phyloP scores from a whole-genome alignment of 2,329 filamentous ascomycete species.

The Nakataea oryzae region DNA sequence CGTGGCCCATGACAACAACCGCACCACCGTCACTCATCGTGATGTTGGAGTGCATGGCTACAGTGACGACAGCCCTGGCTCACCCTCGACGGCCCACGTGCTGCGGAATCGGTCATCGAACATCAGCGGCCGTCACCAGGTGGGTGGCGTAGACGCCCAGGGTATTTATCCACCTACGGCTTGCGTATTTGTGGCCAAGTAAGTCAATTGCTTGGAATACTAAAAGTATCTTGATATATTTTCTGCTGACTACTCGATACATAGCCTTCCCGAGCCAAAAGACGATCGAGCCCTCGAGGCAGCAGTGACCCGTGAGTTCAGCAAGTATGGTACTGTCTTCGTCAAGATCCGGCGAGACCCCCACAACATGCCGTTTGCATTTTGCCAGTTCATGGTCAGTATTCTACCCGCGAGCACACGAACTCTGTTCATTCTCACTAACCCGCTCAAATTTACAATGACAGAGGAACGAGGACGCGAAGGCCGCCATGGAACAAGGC shows the following conservation, averaged over 20 bases:
- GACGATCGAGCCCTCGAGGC: conserved; percentile 40
- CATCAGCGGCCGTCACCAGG: conserved; percentile 8
- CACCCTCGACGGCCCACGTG: conserved; percentile 4
- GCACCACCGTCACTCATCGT: not conserved
- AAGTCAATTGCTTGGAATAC: conserved; percentile 19
- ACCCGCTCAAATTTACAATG: conserved; percentile 12
- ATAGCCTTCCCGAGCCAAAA: conserved; percentile 38
- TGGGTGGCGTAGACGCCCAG: conserved; percentile 36
- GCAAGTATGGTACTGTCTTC: conserved; percentile 43
- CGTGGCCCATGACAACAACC: not conserved
- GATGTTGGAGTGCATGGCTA: not conserved
- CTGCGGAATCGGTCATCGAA: conserved; percentile 5
- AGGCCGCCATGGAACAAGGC: conserved; percentile 33
- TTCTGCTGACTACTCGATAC: not conserved
- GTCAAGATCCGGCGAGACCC: conserved; percentile 53
- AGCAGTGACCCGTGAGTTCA: conserved; percentile 42
- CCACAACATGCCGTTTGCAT: conserved; percentile 51
- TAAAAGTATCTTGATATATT: not conserved
- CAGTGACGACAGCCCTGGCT: not conserved
- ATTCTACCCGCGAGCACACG: not conserved
- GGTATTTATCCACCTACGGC: conserved; percentile 40
- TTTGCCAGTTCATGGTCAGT: conserved; percentile 52
- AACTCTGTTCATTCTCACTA: not conserved
- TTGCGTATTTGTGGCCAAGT: conserved; percentile 60
- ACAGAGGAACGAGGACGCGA: conserved; percentile 36